Conservation (phyloP, 108 stramenopile species). For the Licmophora abbreviata region DNA sequence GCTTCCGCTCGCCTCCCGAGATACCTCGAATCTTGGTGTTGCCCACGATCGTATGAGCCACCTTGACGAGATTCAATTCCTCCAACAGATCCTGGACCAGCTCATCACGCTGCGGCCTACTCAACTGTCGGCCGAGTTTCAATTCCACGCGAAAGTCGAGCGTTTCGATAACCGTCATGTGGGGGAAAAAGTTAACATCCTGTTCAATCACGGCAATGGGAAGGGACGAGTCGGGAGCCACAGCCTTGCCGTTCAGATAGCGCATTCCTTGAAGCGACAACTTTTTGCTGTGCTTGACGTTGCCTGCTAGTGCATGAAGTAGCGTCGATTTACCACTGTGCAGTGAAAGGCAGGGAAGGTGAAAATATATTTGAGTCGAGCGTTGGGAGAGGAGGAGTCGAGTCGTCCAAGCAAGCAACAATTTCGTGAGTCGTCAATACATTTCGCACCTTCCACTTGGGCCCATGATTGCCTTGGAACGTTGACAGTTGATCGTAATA, state of each 20-base stretch:
- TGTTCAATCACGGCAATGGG: constrained; percentile 76
- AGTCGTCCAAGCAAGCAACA: too few species aligned
- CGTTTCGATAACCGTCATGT: constrained; percentile 85
- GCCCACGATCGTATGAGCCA: constrained; percentile 77
- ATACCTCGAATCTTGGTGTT: constrained; percentile 73
- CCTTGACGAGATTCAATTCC: constrained; percentile 58
- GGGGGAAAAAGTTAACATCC: constrained; percentile 77
- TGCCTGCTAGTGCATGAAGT: constrained; percentile 77
- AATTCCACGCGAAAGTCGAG: constrained; percentile 68
- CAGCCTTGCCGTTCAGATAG: constrained; percentile 47
- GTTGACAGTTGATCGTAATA: too few species aligned
- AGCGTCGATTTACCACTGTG: constrained; percentile 64
- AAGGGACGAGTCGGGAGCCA: constrained; percentile 55
- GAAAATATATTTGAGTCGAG: not conserved
- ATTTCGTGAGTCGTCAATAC: not conserved
- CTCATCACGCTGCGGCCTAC: constrained; percentile 43
- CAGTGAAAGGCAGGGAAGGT: not conserved
- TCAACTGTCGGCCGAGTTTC: constrained; percentile 59
- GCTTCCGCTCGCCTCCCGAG: constrained; percentile 80
- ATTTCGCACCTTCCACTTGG: constrained; percentile 42
- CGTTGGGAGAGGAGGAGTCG: too few species aligned
- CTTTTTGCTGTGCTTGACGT: constrained; percentile 56
- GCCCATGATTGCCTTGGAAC: constrained; percentile 81
- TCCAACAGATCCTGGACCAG: constrained; percentile 57
- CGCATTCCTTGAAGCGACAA: constrained; percentile 47